Conservation (phyloP, 2,329 filamentous ascomycete genomes). For the Talaromyces sp. region DNA sequence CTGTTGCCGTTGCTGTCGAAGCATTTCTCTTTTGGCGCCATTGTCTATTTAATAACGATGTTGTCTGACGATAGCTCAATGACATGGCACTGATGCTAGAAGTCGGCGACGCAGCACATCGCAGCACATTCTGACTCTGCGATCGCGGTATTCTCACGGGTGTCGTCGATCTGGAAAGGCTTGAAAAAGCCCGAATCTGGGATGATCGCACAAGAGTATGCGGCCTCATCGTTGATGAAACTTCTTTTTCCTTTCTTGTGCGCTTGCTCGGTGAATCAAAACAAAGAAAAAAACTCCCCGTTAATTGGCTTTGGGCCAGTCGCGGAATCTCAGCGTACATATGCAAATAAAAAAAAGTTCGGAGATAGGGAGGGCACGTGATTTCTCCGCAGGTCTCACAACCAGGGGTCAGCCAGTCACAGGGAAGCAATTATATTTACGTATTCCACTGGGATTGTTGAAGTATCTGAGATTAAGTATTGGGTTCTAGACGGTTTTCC, state of each 20-base stretch:
- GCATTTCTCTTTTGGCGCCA: conserved; percentile 40
- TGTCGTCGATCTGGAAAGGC: conserved; percentile 24
- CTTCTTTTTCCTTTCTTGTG: not conserved
- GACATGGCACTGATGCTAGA: conserved; percentile 27
- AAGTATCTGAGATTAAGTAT: not conserved
- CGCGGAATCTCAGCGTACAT: not conserved
- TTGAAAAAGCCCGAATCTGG: conserved; percentile 32
- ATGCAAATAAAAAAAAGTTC: conserved; percentile 10
- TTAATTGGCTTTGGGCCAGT: not conserved
- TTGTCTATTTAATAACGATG: conserved; percentile 25
- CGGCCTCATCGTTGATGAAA: conserved; percentile 33
- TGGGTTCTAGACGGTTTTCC: not conserved
- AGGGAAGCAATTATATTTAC: not conserved
- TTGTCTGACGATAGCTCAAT: conserved; percentile 11
- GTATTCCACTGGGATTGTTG: not conserved
- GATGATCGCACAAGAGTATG: conserved; percentile 35
- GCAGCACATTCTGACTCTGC: conserved; percentile 30
- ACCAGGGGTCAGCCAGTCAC: conserved; percentile 8
- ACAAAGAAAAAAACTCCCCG: not conserved
- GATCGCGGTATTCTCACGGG: conserved; percentile 26
- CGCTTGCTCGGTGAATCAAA: not conserved
- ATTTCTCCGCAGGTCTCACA: conserved; percentile 6
- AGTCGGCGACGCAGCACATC: conserved; percentile 35
- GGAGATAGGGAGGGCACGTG: conserved; percentile 12
- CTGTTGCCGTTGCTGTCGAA: conserved; percentile 39